Conservation (phyloP, 768 basidiomycete genomes). For the Melanogaster broomeanus region DNA sequence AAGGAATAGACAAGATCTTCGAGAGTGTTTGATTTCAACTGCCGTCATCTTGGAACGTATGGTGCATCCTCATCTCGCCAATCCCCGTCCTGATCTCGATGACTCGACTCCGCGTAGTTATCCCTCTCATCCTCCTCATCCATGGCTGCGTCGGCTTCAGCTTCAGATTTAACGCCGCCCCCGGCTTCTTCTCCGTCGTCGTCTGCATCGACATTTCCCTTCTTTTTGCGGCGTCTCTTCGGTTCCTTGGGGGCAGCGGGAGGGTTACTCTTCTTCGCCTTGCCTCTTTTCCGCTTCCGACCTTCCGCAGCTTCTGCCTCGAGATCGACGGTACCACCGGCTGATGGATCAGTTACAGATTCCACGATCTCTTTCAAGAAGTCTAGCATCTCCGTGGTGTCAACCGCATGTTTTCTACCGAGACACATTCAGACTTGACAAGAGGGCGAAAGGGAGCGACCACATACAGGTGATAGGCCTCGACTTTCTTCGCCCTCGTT, state of each 20-base stretch:
- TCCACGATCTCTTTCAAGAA: conserved; percentile 93
- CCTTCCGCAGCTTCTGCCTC: conserved; percentile 58
- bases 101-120: conserved; percentile 37
- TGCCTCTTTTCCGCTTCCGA: conserved; percentile 58
- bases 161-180: conserved; percentile 39
- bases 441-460: neutral
- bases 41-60: conserved; percentile 39
- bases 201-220: conserved; percentile 35
- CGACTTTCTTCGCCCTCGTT: conserved; percentile 87
- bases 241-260: conserved; percentile 35
- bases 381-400: conserved; percentile 85
- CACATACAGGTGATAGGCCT: conserved; percentile 90
- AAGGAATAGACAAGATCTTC: neutral
- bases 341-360: conserved; percentile 82
- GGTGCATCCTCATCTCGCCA: conserved; percentile 47
- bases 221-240: conserved; percentile 55
- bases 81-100: conserved; percentile 45
- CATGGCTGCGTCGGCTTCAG: conserved; percentile 35
- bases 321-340: conserved; percentile 75
- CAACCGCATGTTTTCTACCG: conserved; percentile 87
- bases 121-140: conserved; percentile 48
- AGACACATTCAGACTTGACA: conserved; percentile 1
- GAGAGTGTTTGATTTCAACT: neutral
- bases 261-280: conserved; percentile 50
- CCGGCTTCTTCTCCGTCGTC: conserved; percentile 37